These are phyloP conservation scores for Epichloe bromicola DNA, from an alignment of 2,329 filamentous ascomycete species.

Conservation along the genomic window DNA sequence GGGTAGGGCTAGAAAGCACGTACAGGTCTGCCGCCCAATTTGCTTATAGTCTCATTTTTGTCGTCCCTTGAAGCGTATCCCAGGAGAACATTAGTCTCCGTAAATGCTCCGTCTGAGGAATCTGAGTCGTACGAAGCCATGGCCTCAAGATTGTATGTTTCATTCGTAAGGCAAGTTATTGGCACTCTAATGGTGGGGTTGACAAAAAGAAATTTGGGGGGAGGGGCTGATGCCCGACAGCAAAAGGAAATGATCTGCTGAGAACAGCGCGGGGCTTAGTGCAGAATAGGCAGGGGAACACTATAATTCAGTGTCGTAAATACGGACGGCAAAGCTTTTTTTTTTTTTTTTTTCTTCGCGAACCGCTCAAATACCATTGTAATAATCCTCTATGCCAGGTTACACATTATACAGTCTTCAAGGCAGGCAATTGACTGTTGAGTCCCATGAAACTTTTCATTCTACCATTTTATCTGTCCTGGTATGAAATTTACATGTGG, in stretches of 20 bases:
- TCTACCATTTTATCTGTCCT: conserved; percentile 2
- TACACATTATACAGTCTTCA: no score
- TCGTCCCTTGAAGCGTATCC: conserved; percentile 76
- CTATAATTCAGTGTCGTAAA: no score
- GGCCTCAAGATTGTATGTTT: background rate
- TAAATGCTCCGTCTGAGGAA: conserved; percentile 58
- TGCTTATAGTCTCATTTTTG: conserved; percentile 72
- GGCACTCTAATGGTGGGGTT: background rate
- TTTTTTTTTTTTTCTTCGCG: no score
- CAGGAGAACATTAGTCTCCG: conserved; percentile 76
- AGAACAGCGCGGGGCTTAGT: background rate
- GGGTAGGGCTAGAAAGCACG: conserved; percentile 14
- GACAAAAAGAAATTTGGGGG: background rate
- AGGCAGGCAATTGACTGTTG: conserved; percentile 6
- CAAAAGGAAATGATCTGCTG: background rate
- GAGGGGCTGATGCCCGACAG: no score
- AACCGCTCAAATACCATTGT: no score
- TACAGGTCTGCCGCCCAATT: conserved; percentile 80
- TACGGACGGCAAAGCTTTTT: no score
- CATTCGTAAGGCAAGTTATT: background rate
- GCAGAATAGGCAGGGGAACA: background rate
- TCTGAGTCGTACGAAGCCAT: conserved; percentile 84
- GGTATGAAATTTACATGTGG: conserved; percentile 31
- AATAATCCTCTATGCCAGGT: no score
- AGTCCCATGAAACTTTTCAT: conserved; percentile 17